Evolutionary conservation across 164 flowering plant species (phyloP), one percentile per base, ranked within the genome.

Genomic region (Brasenia schreberi): DNA sequence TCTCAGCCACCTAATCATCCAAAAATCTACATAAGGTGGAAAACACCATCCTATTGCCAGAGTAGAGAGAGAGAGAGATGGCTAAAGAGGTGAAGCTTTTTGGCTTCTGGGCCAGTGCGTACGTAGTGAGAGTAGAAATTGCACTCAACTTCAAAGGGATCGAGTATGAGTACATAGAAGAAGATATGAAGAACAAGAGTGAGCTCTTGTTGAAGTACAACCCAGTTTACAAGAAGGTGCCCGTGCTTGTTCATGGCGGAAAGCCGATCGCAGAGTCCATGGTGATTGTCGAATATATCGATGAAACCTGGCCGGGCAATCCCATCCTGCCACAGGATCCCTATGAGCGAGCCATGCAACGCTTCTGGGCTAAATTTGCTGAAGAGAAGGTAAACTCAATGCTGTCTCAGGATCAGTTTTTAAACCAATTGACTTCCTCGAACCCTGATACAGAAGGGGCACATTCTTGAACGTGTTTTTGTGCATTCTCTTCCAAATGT

Each of bases 241-340:
- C 71, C 0, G 62, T 64, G 66, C 63, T 71, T 0, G 16, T 76
- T 0, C 81, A 78, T 42, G 59, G 68, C 1, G 74, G 60, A 16
- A 74, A 39, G 64, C 70, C 81, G 19, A 67, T 79, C 0, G 5
- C 63, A 0, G 76, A 79, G 59, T 76, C 79, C 0, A 68, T 67
- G 0, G 49, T 76, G 18, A 77, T 77, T 19, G 68, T 75, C 16
- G 72, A 75, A 64, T 79, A 79, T 72, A 74, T 76, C 1, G 75
- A 75, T 6, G 81, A 80, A 14, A 63, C 44, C 7, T 80, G 83
- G 81, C 66, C 7, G 7, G 61, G 44, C 16, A 6, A 33, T 10
- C 79, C 79, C 42, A 23, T 79, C 4, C 63, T 79, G 11, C 74
- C 75, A 0, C 39, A 69, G 42, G 75, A 67, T 59, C 71, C 75